Base-by-base conservation (phyloP, 805 yeast species). In the Starmerella bombi region DNA sequence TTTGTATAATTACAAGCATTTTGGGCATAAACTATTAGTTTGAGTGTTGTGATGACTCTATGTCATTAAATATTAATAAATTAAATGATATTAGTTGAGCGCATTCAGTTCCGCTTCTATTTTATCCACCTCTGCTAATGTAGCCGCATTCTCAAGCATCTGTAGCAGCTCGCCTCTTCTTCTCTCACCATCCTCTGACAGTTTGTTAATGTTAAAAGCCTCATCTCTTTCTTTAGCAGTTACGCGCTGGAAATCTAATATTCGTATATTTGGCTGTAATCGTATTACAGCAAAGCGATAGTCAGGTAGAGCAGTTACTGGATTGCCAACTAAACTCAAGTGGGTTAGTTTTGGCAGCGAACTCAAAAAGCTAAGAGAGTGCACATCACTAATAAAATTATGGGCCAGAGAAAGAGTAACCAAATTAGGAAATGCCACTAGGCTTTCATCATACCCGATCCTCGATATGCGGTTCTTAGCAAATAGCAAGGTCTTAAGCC, bases 111-210 rank as follows among this genome's bases (percentile, higher is more conserved):
- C 64, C 21, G 59, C 62, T 55, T 83, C 93, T 19, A 85, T 70
- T 37, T 72, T 62, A 43, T 77, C 80, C 5, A 85, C 80, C 47
- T 86, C 95, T 5, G 71, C 80, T 42, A 86, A 55, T 38, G 76
- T 74, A 3, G 74, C 67, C 1, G 95, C 93, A 25, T 60, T 63
- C 38, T 67, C 65, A 41, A 86, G 62, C 46, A 73, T 69, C 32
- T 63, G 54, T 46, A 75, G 66, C 36, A 86, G 59, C 34, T 61
- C 59, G 12, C 59, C 9, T 21, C 29, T 16, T 5, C 34, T 4
- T 5, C 8, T 57, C 42, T 65, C 69, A 29, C 77, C 84, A 27
- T 69, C 73, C 0, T 65, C 70, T 1, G 76, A 64, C 50, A 82
- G 63, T 44, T 67, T 72, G 20, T 60, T 55, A 15, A 67, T 64